phyloP scores from a whole-genome alignment of 768 basidiomycete genomes.

The Phanerodontia chrysosporium region DNA sequence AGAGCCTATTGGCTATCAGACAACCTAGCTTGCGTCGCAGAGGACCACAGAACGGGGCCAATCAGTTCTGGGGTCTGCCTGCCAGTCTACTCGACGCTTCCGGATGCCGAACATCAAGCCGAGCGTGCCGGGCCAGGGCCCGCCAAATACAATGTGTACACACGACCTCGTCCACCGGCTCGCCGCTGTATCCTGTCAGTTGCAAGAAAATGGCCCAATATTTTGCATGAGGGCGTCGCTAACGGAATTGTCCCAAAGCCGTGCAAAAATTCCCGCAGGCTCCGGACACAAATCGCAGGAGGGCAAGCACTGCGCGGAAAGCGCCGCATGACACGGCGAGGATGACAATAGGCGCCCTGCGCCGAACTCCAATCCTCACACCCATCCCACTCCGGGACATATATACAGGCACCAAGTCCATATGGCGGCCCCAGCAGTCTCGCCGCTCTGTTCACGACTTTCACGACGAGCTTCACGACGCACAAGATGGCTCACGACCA shows the following conservation, averaged over 20 bases:
- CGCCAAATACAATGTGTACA: background rate
- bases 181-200: background rate
- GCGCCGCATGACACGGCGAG: slow-evolving; percentile 1
- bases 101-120: background rate
- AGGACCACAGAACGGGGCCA: too few relatives aligned
- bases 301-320: background rate
- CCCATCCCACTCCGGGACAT: background rate
- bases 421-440: background rate
- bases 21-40: too few relatives aligned
- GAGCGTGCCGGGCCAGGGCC: background rate
- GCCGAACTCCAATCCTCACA: slow-evolving; percentile 3
- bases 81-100: background rate
- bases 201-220: background rate
- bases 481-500: background rate
- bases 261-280: background rate
- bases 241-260: background rate
- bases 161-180: background rate
- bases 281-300: background rate
- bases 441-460: background rate
- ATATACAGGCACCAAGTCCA: slow-evolving; percentile 4
- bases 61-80: too few relatives aligned
- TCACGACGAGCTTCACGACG: background rate
- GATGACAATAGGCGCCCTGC: slow-evolving; percentile 2
- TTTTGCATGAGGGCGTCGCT: background rate
- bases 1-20: too few relatives aligned